phyloP scores from a whole-genome alignment of 1,284 basidiomycete genomes.

The Sporisorium reilianum region DNA sequence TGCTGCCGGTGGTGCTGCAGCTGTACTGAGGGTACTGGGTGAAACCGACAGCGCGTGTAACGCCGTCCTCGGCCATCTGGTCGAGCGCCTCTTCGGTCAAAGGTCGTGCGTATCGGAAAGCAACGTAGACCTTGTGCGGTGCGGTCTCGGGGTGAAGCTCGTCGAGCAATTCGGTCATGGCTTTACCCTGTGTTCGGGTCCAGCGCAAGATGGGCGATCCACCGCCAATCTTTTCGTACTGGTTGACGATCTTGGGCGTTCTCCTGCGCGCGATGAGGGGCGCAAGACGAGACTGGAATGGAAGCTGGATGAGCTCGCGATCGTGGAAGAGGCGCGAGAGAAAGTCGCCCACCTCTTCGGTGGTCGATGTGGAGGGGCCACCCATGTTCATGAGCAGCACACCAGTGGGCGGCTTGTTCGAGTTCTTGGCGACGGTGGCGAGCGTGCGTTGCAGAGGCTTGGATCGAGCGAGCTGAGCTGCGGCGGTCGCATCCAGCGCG shows the following conservation, averaged over 20 bases:
- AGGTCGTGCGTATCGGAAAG: conserved; percentile 79
- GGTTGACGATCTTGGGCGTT: conserved; percentile 93
- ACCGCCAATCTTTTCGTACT: conserved; percentile 94
- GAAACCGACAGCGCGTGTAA: conserved; percentile 92
- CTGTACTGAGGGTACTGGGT: conserved; percentile 99
- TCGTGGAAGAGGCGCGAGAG: conserved; percentile 94
- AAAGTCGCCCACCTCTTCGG: conserved; percentile 74
- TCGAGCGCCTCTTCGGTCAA: conserved; percentile 85
- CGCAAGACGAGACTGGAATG: conserved; percentile 87
- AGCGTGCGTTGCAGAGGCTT: conserved; percentile 24
- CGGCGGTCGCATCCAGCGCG: background rate
- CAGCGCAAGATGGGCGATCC: conserved; percentile 97
- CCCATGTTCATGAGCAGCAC: conserved; percentile 99
- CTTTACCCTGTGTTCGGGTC: conserved; percentile 87
- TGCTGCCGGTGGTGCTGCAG: conserved; percentile 97
- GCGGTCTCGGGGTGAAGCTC: conserved; percentile 91
- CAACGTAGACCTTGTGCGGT: conserved; percentile 93
- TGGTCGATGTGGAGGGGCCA: conserved; percentile 80
- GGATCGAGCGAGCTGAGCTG: conserved; percentile 14
- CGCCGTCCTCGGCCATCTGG: conserved; percentile 90
- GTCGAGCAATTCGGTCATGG: conserved; percentile 90
- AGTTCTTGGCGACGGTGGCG: conserved; percentile 29
- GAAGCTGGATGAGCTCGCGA: conserved; percentile 90
- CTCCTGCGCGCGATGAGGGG: conserved; percentile 89
- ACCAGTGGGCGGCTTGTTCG: conserved; percentile 73